These are phyloP conservation scores for Persicaria tinctoria DNA, from an alignment of 148 eudicot genomes.

Conservation along the genomic window DNA sequence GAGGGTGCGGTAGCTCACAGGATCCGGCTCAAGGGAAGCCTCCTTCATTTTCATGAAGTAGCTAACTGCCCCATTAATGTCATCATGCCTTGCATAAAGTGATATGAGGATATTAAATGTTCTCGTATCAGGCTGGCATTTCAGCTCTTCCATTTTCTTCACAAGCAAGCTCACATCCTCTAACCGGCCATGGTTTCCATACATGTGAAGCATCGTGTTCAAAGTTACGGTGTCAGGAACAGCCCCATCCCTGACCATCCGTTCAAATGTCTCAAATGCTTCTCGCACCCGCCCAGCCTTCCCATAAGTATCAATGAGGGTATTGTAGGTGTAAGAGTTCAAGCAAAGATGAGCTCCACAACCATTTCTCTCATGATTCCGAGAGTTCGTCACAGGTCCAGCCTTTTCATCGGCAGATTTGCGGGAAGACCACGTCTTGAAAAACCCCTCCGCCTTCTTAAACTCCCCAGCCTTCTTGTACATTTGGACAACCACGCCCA, in stretches of 20 bases:
- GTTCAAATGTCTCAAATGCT: constrained; percentile 56
- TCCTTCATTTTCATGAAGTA: constrained; percentile 66
- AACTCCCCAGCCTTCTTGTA: constrained; percentile 79
- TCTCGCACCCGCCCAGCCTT: constrained; percentile 69
- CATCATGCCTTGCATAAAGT: constrained; percentile 63
- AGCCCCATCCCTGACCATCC: constrained; percentile 60
- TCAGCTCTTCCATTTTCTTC: constrained; percentile 58
- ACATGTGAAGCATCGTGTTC: constrained; percentile 81
- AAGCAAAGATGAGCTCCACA: constrained; percentile 30
- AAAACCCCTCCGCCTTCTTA: constrained; percentile 71
- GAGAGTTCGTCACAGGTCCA: constrained; percentile 2
- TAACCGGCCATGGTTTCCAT: constrained; percentile 58
- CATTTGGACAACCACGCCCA: constrained; percentile 72
- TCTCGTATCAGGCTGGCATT: constrained; percentile 70
- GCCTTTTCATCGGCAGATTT: constrained; percentile 19
- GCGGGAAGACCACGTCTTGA: constrained; percentile 53
- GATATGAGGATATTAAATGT: constrained; percentile 81
- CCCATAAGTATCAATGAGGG: constrained; percentile 80
- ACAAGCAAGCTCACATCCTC: constrained; percentile 54
- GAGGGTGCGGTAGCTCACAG: constrained; percentile 80
- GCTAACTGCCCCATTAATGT: constrained; percentile 51
- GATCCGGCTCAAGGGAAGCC: constrained; percentile 61
- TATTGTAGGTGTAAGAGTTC: constrained; percentile 78
- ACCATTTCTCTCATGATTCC: constrained; percentile 17
- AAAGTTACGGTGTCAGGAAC: constrained; percentile 72